Percentiles rank a stretch among this genome's conserved stretches.
Evolutionary conservation across 2,329 filamentous ascomycete species (phyloP).

Genomic region (Alternaria brassicae): DNA sequence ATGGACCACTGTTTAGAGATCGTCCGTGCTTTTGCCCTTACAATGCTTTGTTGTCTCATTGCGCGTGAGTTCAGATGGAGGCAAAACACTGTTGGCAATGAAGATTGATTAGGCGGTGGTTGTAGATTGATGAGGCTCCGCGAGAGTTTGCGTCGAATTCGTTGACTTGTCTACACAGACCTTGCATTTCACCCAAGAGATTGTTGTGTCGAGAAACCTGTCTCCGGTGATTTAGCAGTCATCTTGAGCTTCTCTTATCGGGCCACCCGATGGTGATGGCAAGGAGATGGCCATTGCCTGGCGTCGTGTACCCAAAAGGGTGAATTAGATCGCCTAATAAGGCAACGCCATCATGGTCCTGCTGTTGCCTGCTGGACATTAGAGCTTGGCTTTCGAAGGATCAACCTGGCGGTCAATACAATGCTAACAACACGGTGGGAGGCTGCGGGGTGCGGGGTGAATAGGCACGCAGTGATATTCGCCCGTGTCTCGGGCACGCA

Average conservation of each 20-base stretch:
- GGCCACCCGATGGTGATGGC: not conserved
- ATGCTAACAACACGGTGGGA: not conserved
- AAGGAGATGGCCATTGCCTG: not conserved
- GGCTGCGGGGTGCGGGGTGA: not conserved
- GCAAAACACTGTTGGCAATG: not conserved
- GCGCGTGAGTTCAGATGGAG: not conserved
- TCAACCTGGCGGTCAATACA: constrained; percentile 2
- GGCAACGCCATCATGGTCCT: not conserved
- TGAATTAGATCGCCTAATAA: not conserved
- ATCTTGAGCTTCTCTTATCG: not conserved
- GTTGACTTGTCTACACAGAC: not conserved
- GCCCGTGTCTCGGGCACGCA: constrained; percentile 4
- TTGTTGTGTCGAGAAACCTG: not conserved
- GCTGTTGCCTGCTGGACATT: not conserved
- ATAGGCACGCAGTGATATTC: not conserved
- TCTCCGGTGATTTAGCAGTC: not conserved
- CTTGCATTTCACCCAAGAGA: not conserved
- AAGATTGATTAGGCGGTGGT: not conserved
- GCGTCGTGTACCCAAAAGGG: not conserved
- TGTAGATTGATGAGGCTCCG: not conserved
- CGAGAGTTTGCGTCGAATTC: not conserved
- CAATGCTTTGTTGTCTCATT: not conserved
- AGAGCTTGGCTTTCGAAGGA: not conserved
- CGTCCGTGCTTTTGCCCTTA: not conserved
- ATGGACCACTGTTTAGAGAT: not conserved